phyloP scores from a whole-genome alignment of 495 filamentous ascomycete genomes.

The Neurospora terricola region DNA sequence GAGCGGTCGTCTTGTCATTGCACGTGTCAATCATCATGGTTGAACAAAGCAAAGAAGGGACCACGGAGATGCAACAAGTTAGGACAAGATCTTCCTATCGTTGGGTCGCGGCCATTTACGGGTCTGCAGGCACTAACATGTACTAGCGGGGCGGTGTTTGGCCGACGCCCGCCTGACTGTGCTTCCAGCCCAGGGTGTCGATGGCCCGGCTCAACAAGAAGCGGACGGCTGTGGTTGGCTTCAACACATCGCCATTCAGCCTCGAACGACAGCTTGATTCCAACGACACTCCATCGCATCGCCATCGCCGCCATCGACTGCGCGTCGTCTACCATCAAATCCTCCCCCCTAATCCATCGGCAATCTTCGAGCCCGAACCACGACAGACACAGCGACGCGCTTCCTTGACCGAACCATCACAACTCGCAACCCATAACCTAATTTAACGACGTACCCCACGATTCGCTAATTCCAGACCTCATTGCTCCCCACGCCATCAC shows the following conservation, averaged over 20 bases:
- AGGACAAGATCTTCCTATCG: neutral
- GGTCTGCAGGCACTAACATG: neutral
- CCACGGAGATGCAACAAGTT: neutral
- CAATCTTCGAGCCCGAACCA: neutral
- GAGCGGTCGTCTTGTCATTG: neutral
- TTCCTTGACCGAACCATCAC: neutral
- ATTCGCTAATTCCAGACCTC: neutral
- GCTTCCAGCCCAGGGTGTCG: neutral
- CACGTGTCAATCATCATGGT: neutral
- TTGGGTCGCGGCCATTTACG: neutral
- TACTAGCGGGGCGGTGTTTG: constrained; percentile 1
- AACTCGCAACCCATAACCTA: neutral
- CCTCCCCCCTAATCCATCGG: neutral
- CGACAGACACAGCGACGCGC: neutral
- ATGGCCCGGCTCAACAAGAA: neutral
- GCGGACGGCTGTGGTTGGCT: neutral
- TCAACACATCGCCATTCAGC: neutral
- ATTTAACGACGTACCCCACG: neutral
- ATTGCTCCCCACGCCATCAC: neutral
- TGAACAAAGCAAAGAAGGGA: neutral
- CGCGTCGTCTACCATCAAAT: neutral
- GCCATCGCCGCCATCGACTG: neutral
- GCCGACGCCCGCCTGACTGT: constrained; percentile 1
- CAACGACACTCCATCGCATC: neutral
- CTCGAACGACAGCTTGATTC: neutral